A percentile compares a stretch with the other conserved stretches of the same genome.
Evolutionary conservation across 768 basidiomycete genomes (phyloP).

Genomic region (Phylloporus scabripes): DNA sequence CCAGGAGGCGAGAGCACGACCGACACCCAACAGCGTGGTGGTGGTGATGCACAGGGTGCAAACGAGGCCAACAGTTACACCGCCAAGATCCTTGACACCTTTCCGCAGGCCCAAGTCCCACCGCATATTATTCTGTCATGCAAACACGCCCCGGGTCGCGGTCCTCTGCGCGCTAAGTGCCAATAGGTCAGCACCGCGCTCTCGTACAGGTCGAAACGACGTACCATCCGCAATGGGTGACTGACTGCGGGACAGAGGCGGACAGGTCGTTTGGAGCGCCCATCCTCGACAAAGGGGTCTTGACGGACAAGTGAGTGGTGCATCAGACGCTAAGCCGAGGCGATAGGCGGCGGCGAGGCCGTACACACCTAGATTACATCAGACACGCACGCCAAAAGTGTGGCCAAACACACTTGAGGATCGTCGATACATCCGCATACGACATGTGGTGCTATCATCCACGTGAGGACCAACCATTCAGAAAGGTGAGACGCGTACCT

Average conservation of each 20-base stretch:
- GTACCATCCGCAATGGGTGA: neutral
- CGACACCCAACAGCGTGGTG: too few relatives aligned
- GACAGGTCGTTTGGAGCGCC: neutral
- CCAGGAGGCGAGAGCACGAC: too few relatives aligned
- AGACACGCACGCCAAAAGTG: neutral
- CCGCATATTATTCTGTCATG: neutral
- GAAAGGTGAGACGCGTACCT: neutral
- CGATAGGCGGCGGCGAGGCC: slow-evolving; percentile 1
- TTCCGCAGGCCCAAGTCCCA: too few relatives aligned
- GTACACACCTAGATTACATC: neutral
- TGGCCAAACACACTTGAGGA: neutral
- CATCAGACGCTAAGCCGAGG: neutral
- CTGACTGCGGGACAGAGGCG: neutral
- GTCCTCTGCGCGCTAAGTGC: neutral
- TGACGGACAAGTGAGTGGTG: neutral
- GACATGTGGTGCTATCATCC: neutral
- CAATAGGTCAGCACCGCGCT: neutral
- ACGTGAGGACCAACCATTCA: neutral
- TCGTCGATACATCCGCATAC: slow-evolving; percentile 1
- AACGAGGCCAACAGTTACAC: too few relatives aligned
- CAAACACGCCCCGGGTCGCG: neutral
- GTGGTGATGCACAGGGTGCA: too few relatives aligned
- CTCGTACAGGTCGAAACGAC: neutral
- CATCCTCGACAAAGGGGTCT: neutral
- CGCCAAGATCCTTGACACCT: too few relatives aligned